Evolutionary conservation across 306 rosid genomes (phyloP).

Genomic region (Cicer cuneatum): DNA sequence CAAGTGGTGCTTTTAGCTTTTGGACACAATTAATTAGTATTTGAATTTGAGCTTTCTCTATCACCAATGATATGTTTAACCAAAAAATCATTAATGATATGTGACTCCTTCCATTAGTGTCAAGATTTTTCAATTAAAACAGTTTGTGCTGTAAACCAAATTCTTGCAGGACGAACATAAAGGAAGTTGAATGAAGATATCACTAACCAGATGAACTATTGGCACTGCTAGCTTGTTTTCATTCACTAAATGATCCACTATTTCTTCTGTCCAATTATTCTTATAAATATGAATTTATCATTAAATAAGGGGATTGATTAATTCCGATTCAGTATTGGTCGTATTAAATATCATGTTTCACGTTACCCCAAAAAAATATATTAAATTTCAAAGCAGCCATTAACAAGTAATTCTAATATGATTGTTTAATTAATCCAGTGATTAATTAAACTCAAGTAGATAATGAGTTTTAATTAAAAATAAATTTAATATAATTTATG

Average conservation of each 20-base stretch:
- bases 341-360: slow-evolving; percentile 31
- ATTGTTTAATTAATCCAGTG: slow-evolving; percentile 15
- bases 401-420: slow-evolving; percentile 18
- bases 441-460: too few species aligned
- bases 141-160: slow-evolving; percentile 5
- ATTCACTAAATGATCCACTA: slow-evolving; percentile 46
- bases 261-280: slow-evolving; percentile 39
- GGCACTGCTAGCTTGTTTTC: slow-evolving; percentile 40
- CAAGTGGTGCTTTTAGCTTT: slow-evolving; percentile 32
- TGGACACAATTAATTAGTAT: slow-evolving; percentile 31
- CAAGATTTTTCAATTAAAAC: slow-evolving; percentile 19
- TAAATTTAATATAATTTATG: too few species aligned
- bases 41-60: slow-evolving; percentile 35
- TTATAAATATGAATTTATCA: slow-evolving; percentile 9
- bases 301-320: background rate
- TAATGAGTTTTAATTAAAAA: too few species aligned
- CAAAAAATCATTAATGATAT: slow-evolving; percentile 15
- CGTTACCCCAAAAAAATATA: background rate
- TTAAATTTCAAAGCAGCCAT: slow-evolving; percentile 34
- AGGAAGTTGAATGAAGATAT: slow-evolving; percentile 40
- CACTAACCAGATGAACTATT: slow-evolving; percentile 44
- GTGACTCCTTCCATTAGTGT: slow-evolving; percentile 40
- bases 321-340: background rate
- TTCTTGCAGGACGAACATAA: slow-evolving; percentile 8
- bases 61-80: slow-evolving; percentile 41